Conservation (phyloP, 2,329 filamentous ascomycete genomes). For the Dactylellina leptospora region DNA sequence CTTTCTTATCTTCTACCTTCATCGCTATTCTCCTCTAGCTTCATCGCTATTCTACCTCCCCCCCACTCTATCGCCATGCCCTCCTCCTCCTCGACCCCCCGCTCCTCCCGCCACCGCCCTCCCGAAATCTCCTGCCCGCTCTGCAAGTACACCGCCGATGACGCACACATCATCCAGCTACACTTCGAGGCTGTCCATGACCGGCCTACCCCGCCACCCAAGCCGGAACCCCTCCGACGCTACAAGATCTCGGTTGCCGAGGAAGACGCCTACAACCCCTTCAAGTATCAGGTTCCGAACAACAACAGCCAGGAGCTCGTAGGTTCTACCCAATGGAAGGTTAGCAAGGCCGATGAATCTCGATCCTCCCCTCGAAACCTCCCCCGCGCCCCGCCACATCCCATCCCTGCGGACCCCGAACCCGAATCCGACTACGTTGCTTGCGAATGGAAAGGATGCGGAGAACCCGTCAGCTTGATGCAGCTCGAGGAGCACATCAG, state of each 20-base stretch:
- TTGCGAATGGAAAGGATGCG: conserved; percentile 44
- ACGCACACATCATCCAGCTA: conserved; percentile 35
- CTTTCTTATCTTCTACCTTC: not conserved
- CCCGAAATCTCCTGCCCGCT: conserved; percentile 39
- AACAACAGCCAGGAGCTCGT: conserved; percentile 43
- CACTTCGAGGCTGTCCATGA: conserved; percentile 44
- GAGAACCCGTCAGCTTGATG: conserved; percentile 41
- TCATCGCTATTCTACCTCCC: not conserved
- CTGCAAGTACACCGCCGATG: conserved; percentile 36
- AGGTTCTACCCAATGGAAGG: not conserved
- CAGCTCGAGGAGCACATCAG: conserved; percentile 31
- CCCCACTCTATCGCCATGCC: conserved; percentile 18
- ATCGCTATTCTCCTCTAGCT: not conserved
- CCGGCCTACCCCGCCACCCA: conserved; percentile 13
- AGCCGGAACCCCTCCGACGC: conserved; percentile 6
- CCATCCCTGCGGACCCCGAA: not conserved
- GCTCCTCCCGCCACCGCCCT: not conserved
- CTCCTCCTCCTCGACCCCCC: conserved; percentile 28
- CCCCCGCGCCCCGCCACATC: not conserved
- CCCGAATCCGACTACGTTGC: conserved; percentile 27
- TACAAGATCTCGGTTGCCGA: conserved; percentile 3
- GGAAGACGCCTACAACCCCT: conserved; percentile 38
- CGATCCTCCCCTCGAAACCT: not conserved
- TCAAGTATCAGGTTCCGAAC: conserved; percentile 43
- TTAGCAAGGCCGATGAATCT: not conserved